Conservation (phyloP, 2,329 filamentous ascomycete species). For the Alternaria novae-zelandiae region DNA sequence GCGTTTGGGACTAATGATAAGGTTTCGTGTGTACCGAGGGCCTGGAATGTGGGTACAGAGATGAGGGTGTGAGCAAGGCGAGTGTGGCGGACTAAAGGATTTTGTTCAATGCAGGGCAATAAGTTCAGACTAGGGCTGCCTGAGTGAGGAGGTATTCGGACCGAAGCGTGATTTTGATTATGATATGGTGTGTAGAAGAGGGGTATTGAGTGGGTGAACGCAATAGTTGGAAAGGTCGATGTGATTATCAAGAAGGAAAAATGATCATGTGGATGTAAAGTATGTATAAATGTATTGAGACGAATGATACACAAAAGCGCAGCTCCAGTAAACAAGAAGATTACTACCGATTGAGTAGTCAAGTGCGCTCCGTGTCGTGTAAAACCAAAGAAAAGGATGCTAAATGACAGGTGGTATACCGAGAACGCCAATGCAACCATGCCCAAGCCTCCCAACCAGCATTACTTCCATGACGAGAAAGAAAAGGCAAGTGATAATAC, state of each 20-base stretch:
- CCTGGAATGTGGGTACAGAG: background rate
- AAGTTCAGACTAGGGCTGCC: background rate
- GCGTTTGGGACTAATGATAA: background rate
- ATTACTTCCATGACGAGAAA: background rate
- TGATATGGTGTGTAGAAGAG: background rate
- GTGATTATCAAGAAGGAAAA: background rate
- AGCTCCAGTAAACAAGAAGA: background rate
- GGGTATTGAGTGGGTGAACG: background rate
- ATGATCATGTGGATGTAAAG: background rate
- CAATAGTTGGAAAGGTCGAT: background rate
- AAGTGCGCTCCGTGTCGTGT: background rate
- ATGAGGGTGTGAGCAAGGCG: background rate
- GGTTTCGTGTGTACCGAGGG: background rate
- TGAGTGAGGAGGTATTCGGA: background rate
- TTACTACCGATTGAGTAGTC: background rate
- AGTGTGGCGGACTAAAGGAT: background rate
- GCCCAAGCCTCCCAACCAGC: background rate
- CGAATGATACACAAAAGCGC: background rate
- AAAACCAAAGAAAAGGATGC: background rate
- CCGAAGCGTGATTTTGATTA: background rate
- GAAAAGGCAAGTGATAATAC: background rate
- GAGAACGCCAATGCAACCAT: conserved; percentile 1
- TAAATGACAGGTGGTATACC: conserved; percentile 5
- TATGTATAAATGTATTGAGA: background rate
- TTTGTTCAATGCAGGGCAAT: background rate